These are phyloP conservation scores for Zizania palustris DNA, from an alignment of 202 grass and related monocot species.

Conservation along the genomic window DNA sequence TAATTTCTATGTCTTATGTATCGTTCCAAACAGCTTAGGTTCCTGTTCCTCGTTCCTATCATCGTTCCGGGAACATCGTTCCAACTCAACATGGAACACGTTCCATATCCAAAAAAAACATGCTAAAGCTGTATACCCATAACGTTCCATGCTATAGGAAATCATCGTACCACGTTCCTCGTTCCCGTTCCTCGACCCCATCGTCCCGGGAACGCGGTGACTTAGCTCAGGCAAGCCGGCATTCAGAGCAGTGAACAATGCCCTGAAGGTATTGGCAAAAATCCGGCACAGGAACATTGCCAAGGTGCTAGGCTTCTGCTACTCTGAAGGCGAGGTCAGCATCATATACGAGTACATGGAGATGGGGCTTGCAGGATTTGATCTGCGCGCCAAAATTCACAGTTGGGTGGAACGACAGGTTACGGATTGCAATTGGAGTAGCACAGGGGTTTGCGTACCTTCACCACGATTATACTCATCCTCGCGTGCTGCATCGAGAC, in stretches of 20 bases:
- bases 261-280: conserved; percentile 60
- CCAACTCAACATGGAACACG: no score
- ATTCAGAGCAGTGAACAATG: conserved; percentile 57
- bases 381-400: conserved; percentile 45
- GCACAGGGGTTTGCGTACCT: conserved; percentile 65
- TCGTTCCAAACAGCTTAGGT: no score
- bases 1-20: no score
- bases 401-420: conserved; percentile 48
- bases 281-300: conserved; percentile 69
- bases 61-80: no score
- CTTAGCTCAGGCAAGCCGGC: conserved; percentile 48
- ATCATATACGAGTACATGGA: conserved; percentile 62
- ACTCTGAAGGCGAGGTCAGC: conserved; percentile 46
- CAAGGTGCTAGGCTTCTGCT: conserved; percentile 70
- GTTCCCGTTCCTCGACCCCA: no score
- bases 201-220: no score
- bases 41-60: no score
- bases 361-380: conserved; percentile 61
- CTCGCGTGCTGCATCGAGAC: conserved; percentile 57
- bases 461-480: conserved; percentile 55
- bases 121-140: no score
- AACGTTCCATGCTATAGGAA: no score
- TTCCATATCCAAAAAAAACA: no score
- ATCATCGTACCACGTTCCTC: no score
- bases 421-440: conserved; percentile 60